These are phyloP conservation scores for Phycomyces blakesleeanus DNA, from an alignment of 192 early-diverging fungal genomes.

Conservation along the genomic window DNA sequence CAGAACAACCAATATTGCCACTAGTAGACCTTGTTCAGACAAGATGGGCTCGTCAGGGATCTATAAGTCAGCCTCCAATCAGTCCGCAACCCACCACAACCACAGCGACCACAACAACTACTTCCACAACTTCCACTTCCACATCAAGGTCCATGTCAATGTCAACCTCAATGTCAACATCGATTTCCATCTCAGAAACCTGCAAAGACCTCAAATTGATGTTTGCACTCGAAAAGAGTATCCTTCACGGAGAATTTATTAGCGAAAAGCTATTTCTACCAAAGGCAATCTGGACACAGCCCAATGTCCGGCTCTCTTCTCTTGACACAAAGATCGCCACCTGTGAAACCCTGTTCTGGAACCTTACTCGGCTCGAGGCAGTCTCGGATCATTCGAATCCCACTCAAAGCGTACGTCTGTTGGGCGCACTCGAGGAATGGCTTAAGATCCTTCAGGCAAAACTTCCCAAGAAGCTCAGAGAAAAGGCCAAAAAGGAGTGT, in stretches of 20 bases:
- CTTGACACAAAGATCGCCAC: slow-evolving; percentile 24
- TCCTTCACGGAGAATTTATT: not conserved
- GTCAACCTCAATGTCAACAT: not conserved
- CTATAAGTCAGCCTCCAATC: not conserved
- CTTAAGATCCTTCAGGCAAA: slow-evolving; percentile 12
- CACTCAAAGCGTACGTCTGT: not conserved
- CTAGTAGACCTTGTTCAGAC: not conserved
- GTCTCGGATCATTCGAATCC: slow-evolving; percentile 14
- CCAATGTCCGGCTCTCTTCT: slow-evolving; percentile 22
- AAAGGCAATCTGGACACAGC: slow-evolving; percentile 9
- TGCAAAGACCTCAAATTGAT: not conserved
- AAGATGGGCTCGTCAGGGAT: not conserved
- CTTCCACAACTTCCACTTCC: too few relatives aligned
- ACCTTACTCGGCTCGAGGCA: slow-evolving; percentile 10
- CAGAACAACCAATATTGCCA: not conserved
- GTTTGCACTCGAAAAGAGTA: not conserved
- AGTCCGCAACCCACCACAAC: too few relatives aligned
- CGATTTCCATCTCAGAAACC: not conserved
- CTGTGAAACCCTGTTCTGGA: slow-evolving; percentile 16
- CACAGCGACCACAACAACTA: too few relatives aligned
- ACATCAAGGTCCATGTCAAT: too few relatives aligned
- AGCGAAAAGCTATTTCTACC: not conserved
- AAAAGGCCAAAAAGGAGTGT: slow-evolving; percentile 2
- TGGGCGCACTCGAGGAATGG: slow-evolving; percentile 12
- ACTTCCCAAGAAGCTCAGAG: slow-evolving; percentile 17